These are phyloP conservation scores for Kentomonas sorsogonicus DNA, from an alignment of 208 protist genomes.

Conservation along the genomic window DNA sequence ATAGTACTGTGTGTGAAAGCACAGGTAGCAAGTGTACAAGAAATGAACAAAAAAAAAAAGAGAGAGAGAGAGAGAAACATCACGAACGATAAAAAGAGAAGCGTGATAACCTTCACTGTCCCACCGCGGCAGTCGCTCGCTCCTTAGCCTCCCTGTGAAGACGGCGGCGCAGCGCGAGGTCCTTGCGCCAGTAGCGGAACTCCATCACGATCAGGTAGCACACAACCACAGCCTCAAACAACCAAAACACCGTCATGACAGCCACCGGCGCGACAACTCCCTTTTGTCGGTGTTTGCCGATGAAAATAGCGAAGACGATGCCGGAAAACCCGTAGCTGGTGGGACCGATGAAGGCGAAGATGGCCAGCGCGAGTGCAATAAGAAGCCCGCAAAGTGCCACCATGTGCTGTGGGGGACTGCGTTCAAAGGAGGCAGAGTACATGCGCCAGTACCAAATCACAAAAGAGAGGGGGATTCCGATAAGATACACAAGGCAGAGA, in stretches of 20 bases:
- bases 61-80: neutral
- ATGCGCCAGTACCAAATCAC: conserved; percentile 42
- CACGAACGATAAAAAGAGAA: neutral
- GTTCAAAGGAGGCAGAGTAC: conserved; percentile 23
- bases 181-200: conserved; percentile 37
- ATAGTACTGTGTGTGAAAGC: too few species aligned
- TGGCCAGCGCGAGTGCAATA: conserved; percentile 18
- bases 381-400: conserved; percentile 27
- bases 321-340: conserved; percentile 26
- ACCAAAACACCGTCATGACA: conserved; percentile 27
- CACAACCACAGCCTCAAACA: conserved; percentile 17
- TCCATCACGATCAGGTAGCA: conserved; percentile 25
- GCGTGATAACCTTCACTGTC: neutral
- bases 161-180: conserved; percentile 48
- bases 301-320: conserved; percentile 19
- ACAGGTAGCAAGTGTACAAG: too few species aligned
- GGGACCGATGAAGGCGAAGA: conserved; percentile 31
- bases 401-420: conserved; percentile 25
- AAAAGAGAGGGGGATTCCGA: conserved; percentile 31
- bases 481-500: conserved; percentile 29
- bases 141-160: too few species aligned
- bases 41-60: neutral
- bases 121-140: neutral
- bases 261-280: conserved; percentile 16
- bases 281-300: conserved; percentile 13